Percentiles rank a stretch among this genome's conserved stretches.
Evolutionary conservation across 768 basidiomycete species (phyloP).

Genomic region (Termitomyces heimii): DNA sequence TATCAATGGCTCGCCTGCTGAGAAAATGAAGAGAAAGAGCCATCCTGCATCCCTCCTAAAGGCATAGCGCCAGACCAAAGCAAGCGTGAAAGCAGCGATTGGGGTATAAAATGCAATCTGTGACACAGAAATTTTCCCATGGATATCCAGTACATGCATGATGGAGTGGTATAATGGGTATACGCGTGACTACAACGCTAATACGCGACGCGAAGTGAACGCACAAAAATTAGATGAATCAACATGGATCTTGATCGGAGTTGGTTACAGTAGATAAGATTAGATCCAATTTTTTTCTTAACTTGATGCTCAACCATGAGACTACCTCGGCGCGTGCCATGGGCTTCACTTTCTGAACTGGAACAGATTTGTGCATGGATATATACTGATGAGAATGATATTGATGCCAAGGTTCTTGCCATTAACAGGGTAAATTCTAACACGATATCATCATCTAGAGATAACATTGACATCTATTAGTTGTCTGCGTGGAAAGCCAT

Average conservation of each 20-base stretch:
- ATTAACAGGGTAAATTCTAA: conserved; percentile 53
- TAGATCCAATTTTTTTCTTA: conserved; percentile 13
- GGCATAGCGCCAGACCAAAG: conserved; percentile 47
- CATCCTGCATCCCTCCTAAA: conserved; percentile 58
- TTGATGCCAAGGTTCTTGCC: conserved; percentile 49
- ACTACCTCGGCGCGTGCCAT: conserved; percentile 77
- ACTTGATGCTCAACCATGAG: conserved; percentile 36
- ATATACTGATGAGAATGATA: conserved; percentile 56
- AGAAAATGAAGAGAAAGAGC: conserved; percentile 61
- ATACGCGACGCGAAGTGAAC: conserved; percentile 9
- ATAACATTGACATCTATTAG: conserved; percentile 27
- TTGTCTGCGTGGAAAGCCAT: conserved; percentile 76
- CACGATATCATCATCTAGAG: not conserved
- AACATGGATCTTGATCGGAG: conserved; percentile 17
- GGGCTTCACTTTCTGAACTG: conserved; percentile 63
- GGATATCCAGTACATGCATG: conserved; percentile 37
- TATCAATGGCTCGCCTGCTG: conserved; percentile 36
- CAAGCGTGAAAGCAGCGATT: conserved; percentile 37
- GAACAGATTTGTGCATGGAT: conserved; percentile 76
- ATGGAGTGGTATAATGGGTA: conserved; percentile 13
- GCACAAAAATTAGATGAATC: conserved; percentile 4
- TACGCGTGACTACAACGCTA: conserved; percentile 4
- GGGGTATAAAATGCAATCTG: conserved; percentile 58
- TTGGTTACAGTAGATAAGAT: conserved; percentile 10
- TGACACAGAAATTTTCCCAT: conserved; percentile 52